Base-by-base conservation (phyloP, 495 filamentous ascomycete genomes). In the Daldinia decipiens region DNA sequence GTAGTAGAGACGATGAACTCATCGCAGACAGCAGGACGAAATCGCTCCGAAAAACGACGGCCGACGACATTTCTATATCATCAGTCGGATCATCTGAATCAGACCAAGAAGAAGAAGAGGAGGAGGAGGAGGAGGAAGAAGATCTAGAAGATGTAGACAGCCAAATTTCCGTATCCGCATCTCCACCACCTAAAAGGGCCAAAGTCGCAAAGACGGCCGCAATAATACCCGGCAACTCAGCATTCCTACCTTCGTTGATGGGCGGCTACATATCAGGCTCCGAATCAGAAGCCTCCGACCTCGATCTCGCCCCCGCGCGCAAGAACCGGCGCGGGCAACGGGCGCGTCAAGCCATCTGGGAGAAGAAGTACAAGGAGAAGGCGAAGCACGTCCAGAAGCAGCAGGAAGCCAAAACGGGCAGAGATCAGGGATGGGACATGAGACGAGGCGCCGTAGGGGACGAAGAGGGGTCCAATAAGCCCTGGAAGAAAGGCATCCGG, bases 191-290 rank as follows among this genome's bases (percentile, higher is more conserved):
- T 29, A 83, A 86, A 54, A 83, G 76, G 21, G 32, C 65, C 7
- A 79, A 71, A 63, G 68, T 62, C 74, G 56, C 70, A 32, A 78
- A 73, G 56, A 11, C 74, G 11, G 55, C 52, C 8, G 52, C 68
- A 4, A 62, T 70, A 15, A 24, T 64, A 52, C 67, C 75, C 9
- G 66, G 64, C 11, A 86, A 82, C 59, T 90, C 89, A 7, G 91
- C 88, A 1, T 97, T 98, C 84, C 85, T 99, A 3, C 96, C 95
- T 2, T 90, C 92, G 5, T 85, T 99, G 2, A 91, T 95, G 86
- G 91, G 91, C 17, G 94, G 93, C 51, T 99, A 99, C 82, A 91
- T 91, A 79, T 98, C 95, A 17, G 95, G 93, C 70, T 94, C 92
- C 3, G 93, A 94, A 69, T 83, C 84, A 4, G 65, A 68, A 54